Percentiles rank a stretch among this genome's conserved stretches.
phyloP scores from a whole-genome alignment of 371 early-diverging fungal species.

The Gilbertella persicaria region DNA sequence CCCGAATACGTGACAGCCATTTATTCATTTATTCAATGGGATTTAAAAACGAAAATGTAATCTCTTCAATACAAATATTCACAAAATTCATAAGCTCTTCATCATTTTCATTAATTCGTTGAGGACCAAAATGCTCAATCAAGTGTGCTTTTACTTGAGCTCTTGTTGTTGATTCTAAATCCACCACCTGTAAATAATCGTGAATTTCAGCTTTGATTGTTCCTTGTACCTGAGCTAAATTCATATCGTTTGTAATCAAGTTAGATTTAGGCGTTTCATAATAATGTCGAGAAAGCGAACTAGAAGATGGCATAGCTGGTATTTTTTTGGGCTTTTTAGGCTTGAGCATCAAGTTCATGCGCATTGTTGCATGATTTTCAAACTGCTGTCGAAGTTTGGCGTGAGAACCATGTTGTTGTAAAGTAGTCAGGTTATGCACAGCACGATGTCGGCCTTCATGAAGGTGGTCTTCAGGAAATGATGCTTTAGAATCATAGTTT shows the following conservation, averaged over 20 bases:
- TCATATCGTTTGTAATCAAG: conserved; percentile 5
- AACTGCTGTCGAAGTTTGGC: conserved; percentile 9
- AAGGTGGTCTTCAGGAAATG: neutral
- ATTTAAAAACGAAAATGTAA: conserved; percentile 1
- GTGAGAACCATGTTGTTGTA: neutral
- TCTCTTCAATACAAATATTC: conserved; percentile 6
- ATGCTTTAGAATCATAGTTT: neutral
- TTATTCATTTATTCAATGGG: too few relatives aligned
- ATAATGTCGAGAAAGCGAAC: conserved; percentile 14
- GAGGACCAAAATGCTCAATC: conserved; percentile 19
- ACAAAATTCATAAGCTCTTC: conserved; percentile 1
- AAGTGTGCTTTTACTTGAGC: conserved; percentile 42
- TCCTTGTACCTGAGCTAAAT: neutral
- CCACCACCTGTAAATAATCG: conserved; percentile 27
- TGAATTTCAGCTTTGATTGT: conserved; percentile 24
- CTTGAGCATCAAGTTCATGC: conserved; percentile 1
- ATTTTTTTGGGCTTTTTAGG: too few relatives aligned
- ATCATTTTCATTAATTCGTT: conserved; percentile 28
- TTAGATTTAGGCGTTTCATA: conserved; percentile 3
- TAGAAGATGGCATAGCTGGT: too few relatives aligned
- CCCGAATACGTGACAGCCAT: too few relatives aligned
- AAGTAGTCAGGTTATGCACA: conserved; percentile 14
- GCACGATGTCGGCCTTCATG: conserved; percentile 22
- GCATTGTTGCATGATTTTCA: neutral
- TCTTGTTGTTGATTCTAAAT: conserved; percentile 36